Conservation (phyloP, 305 asterid genomes). For the Fraxinus velutina region DNA sequence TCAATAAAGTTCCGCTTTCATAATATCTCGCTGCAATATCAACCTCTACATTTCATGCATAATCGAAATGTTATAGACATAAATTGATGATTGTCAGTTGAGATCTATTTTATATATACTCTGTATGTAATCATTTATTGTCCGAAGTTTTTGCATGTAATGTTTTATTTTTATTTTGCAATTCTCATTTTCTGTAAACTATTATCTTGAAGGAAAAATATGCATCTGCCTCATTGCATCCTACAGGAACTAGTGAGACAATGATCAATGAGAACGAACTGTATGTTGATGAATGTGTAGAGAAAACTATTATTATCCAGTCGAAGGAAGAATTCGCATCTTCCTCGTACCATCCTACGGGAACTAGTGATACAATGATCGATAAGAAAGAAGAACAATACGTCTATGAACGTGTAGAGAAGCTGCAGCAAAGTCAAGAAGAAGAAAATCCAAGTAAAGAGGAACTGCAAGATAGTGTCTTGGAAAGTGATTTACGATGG, state of each 20-base stretch:
- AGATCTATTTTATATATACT: not conserved
- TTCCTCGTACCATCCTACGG: slow-evolving; percentile 17
- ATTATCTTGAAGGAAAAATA: slow-evolving; percentile 22
- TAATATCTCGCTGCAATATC: not conserved
- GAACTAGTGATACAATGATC: slow-evolving; percentile 26
- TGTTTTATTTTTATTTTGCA: not conserved
- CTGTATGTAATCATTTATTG: not conserved
- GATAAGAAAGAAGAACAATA: slow-evolving; percentile 17
- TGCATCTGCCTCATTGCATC: slow-evolving; percentile 19
- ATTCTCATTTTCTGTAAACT: slow-evolving; percentile 20
- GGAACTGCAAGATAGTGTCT: slow-evolving; percentile 19
- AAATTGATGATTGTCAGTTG: not conserved
- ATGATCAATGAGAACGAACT: slow-evolving; percentile 12
- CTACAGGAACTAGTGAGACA: slow-evolving; percentile 30
- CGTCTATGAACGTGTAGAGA: slow-evolving; percentile 21
- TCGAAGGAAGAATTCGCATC: slow-evolving; percentile 26
- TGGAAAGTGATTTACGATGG: slow-evolving; percentile 47
- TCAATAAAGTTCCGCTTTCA: not conserved
- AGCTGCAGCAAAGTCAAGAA: slow-evolving; percentile 11
- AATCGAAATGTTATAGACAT: not conserved
- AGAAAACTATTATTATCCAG: slow-evolving; percentile 34
- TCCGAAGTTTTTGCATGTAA: not conserved
- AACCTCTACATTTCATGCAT: not conserved
- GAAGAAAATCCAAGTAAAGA: slow-evolving; percentile 3
- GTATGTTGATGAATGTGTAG: slow-evolving; percentile 14